Evolutionary conservation across 192 early-diverging fungal species (phyloP), one percentile per base, ranked within the genome.

Genomic region (Entomortierella chlamydospora): DNA sequence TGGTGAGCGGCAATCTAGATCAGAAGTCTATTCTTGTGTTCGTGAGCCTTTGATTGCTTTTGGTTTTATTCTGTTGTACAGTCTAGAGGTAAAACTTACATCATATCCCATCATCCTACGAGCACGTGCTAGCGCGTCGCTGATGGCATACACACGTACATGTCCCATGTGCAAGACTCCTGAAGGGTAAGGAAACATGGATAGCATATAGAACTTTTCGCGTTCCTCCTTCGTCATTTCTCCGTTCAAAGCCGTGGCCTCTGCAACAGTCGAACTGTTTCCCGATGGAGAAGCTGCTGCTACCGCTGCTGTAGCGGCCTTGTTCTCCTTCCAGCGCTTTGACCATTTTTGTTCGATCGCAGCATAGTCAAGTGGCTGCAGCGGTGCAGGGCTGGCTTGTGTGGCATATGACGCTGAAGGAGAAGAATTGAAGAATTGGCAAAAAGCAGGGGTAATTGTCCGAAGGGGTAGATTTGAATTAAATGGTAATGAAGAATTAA

Each of bases 101-200:
- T 89, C 76, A 53, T 86, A 87, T 20, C 94, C 94, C 62, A 73
- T 82, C 91, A 97, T 93, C 42, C 85, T 78, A 49, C 91, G 79
- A 67, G 93, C 96, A 25, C 96, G 85, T 9, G 94, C 86, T 11
- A 99, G 61, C 17, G 91, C 91, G 67, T 99, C 96, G 67, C 91
- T 89, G 61, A 99, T 96, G 2, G 97, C 92, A 82, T 99, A 99
- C 2, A 99, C 95, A n/a, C 97, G 88, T 13, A 97, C 90, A 77
- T 99, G 97, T 11, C 97, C 97, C 95, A 99, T 94, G 72, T 99
- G 97, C 34, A 99, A 87, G 42, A 84, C 81, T 1, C 97, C 97
- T 7, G 92, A 94, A 10, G 97, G 97, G 74, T 99, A 99, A 28
- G 97, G 97, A 65, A 97, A 99, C 97, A 99, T 99, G 60, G 90